Conservation (phyloP, 768 basidiomycete genomes). For the Boletus eberwhitei region DNA sequence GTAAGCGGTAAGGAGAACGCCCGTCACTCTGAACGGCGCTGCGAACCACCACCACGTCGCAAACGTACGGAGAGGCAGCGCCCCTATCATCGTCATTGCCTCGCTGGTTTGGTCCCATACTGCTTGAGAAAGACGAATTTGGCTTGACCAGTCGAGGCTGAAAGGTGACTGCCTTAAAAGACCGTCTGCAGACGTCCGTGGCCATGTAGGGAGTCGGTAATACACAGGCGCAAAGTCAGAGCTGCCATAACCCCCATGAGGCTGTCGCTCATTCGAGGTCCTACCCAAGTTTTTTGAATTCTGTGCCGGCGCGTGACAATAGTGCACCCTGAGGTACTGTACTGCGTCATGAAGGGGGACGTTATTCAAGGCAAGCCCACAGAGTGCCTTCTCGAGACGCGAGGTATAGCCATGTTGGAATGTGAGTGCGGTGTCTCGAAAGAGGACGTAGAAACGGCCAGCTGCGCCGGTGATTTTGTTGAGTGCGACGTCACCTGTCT, state of each 20-base stretch:
- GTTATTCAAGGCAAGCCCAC: neutral
- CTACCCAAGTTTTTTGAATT: neutral
- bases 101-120: neutral
- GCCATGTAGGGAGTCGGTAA: neutral
- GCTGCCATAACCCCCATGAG: constrained; percentile 1
- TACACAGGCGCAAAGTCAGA: neutral
- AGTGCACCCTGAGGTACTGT: neutral
- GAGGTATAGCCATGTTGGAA: constrained; percentile 7
- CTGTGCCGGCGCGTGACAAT: constrained; percentile 2
- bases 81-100: neutral
- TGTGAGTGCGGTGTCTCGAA: constrained; percentile 2
- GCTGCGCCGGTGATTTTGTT: constrained; percentile 20
- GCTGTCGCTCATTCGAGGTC: neutral
- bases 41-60: constrained; percentile 9
- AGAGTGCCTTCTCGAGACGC: neutral
- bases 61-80: neutral
- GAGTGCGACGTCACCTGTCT: constrained; percentile 17
- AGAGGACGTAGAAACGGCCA: constrained; percentile 14
- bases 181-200: neutral
- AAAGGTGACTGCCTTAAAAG: neutral
- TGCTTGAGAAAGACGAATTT: neutral
- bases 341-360: neutral
- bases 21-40: neutral
- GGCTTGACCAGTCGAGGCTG: neutral
- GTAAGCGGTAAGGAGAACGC: neutral